Conservation (phyloP, 345 rosid species). For the Microcos paniculata region DNA sequence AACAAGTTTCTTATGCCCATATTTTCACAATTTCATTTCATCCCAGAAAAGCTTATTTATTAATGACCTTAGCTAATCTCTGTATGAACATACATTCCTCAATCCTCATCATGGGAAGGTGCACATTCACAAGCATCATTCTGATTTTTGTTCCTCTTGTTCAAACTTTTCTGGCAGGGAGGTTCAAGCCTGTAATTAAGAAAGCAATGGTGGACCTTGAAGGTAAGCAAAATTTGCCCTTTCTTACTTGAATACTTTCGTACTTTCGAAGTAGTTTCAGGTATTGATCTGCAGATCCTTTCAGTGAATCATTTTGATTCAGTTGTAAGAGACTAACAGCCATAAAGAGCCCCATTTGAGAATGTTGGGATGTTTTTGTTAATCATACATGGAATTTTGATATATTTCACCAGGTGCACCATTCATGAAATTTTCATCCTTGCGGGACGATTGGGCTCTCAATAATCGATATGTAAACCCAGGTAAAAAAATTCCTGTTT, state of each 20-base stretch:
- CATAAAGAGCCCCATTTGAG: background rate
- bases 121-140: background rate
- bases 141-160: background rate
- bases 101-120: no score
- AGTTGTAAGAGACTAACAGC: background rate
- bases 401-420: slow-evolving; percentile 77
- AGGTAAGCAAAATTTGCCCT: slow-evolving; percentile 34
- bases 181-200: slow-evolving; percentile 95
- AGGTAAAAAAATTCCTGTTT: slow-evolving; percentile 32
- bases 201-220: slow-evolving; percentile 99
- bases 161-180: slow-evolving; percentile 43
- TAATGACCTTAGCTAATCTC: background rate
- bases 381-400: background rate
- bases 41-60: background rate
- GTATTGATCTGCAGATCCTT: background rate
- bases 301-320: background rate
- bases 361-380: background rate
- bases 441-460: slow-evolving; percentile 88
- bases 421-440: slow-evolving; percentile 61
- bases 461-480: slow-evolving; percentile 83
- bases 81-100: background rate
- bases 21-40: background rate
- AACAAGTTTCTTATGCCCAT: background rate
- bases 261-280: background rate
- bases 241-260: background rate